These are phyloP conservation scores for Neopestalotiopsis sp. DNA, from an alignment of 2,329 filamentous ascomycete species.

Conservation along the genomic window DNA sequence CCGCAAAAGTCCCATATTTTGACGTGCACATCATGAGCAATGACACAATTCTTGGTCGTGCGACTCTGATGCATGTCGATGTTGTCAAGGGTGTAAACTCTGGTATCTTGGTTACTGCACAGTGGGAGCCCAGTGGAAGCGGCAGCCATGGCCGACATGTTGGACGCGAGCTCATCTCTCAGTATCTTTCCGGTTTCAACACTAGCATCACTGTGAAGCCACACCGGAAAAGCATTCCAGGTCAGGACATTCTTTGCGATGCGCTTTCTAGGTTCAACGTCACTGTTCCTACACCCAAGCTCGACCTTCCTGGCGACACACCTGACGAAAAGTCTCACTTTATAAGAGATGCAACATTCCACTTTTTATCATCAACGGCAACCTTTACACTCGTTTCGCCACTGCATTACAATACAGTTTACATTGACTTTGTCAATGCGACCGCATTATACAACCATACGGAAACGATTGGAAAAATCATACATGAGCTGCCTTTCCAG, in stretches of 20 bases:
- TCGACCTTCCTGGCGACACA: constrained; percentile 61
- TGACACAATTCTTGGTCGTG: constrained; percentile 75
- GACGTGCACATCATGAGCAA: constrained; percentile 80
- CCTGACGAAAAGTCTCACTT: constrained; percentile 65
- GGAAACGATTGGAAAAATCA: constrained; percentile 77
- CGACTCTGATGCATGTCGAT: constrained; percentile 66
- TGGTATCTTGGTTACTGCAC: constrained; percentile 68
- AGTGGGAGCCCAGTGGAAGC: constrained; percentile 75
- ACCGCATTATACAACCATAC: constrained; percentile 85
- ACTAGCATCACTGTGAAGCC: constrained; percentile 77
- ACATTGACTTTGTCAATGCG: constrained; percentile 80
- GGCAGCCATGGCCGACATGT: constrained; percentile 65
- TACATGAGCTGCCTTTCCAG: constrained; percentile 75
- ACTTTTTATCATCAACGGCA: constrained; percentile 85
- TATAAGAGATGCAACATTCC: constrained; percentile 84
- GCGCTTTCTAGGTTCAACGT: constrained; percentile 75
- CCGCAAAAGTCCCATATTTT: constrained; percentile 79
- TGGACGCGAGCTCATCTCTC: constrained; percentile 77
- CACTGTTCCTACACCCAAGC: constrained; percentile 71
- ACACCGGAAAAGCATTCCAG: constrained; percentile 75
- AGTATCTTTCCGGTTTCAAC: constrained; percentile 88
- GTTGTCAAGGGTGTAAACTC: constrained; percentile 75
- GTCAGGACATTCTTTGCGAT: constrained; percentile 72
- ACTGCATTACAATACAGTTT: constrained; percentile 72
- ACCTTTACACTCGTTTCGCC: constrained; percentile 85